These are phyloP conservation scores for Suillus paluster DNA, from an alignment of 768 basidiomycete species.

Conservation along the genomic window DNA sequence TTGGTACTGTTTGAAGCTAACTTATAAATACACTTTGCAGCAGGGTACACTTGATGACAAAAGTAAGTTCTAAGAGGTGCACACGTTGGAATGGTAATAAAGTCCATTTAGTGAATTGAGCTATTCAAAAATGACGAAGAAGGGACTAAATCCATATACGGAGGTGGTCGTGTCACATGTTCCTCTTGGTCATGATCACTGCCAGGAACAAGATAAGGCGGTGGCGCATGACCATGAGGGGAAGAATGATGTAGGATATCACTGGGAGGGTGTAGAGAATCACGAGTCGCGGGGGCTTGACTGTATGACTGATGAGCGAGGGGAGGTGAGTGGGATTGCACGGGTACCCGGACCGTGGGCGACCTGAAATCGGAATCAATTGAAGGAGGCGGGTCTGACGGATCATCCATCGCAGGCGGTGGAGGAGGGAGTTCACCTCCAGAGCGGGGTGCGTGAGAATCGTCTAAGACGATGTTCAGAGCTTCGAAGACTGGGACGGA, in stretches of 20 bases:
- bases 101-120: neutral
- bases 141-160: slow-evolving; percentile 57
- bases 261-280: slow-evolving; percentile 37
- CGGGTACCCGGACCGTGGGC: slow-evolving; percentile 24
- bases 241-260: slow-evolving; percentile 40
- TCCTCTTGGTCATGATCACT: slow-evolving; percentile 50
- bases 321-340: slow-evolving; percentile 29
- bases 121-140: slow-evolving; percentile 17
- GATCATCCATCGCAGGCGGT: slow-evolving; percentile 84
- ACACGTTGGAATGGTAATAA: neutral
- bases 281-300: slow-evolving; percentile 31
- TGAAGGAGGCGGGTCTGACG: slow-evolving; percentile 85
- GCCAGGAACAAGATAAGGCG: slow-evolving; percentile 72
- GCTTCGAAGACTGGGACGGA: slow-evolving; percentile 63
- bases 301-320: slow-evolving; percentile 36
- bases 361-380: slow-evolving; percentile 80
- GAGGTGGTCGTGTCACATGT: slow-evolving; percentile 60
- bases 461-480: slow-evolving; percentile 55
- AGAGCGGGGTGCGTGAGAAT: slow-evolving; percentile 36
- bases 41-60: neutral
- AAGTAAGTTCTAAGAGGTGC: neutral
- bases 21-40: slow-evolving; percentile 12
- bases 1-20: slow-evolving; percentile 2
- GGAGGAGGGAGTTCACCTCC: slow-evolving; percentile 67
- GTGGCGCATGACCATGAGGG: slow-evolving; percentile 67